phyloP scores from a whole-genome alignment of 371 early-diverging fungal genomes.

The Rhizopus microsporus region DNA sequence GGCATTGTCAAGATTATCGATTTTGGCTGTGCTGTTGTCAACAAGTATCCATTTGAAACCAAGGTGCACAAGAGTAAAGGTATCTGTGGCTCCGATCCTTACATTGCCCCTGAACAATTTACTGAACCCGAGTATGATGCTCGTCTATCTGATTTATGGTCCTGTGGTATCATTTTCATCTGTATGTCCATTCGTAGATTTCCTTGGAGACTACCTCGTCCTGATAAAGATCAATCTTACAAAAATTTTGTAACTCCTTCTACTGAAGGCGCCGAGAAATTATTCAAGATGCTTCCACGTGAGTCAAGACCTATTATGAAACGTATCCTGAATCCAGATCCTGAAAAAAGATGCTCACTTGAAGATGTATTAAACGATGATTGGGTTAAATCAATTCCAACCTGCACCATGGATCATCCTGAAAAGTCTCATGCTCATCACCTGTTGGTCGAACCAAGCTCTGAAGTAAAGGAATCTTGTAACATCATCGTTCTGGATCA shows the following conservation, averaged over 20 bases:
- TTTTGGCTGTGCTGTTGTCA: slow-evolving; percentile 88
- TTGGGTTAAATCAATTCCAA: slow-evolving; percentile 58
- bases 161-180: slow-evolving; percentile 73
- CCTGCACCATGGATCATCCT: slow-evolving; percentile 43
- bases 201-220: slow-evolving; percentile 69
- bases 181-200: slow-evolving; percentile 77
- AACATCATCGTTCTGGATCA: slow-evolving; percentile 30
- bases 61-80: slow-evolving; percentile 63
- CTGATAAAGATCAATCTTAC: slow-evolving; percentile 50
- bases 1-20: slow-evolving; percentile 89
- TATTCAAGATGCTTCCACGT: slow-evolving; percentile 50
- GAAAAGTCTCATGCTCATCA: slow-evolving; percentile 47
- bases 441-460: slow-evolving; percentile 33
- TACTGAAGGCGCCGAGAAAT: slow-evolving; percentile 21
- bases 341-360: slow-evolving; percentile 48
- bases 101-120: slow-evolving; percentile 90
- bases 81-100: slow-evolving; percentile 84
- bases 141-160: slow-evolving; percentile 74
- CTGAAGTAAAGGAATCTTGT: slow-evolving; percentile 26
- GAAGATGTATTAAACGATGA: slow-evolving; percentile 51
- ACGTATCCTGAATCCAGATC: slow-evolving; percentile 56
- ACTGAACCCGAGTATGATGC: slow-evolving; percentile 59
- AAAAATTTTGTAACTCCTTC: slow-evolving; percentile 28
- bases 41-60: slow-evolving; percentile 67
- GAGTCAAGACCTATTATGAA: slow-evolving; percentile 43